Base-by-base conservation (phyloP, 2,329 filamentous ascomycete genomes). In the Cladosporium phlei region DNA sequence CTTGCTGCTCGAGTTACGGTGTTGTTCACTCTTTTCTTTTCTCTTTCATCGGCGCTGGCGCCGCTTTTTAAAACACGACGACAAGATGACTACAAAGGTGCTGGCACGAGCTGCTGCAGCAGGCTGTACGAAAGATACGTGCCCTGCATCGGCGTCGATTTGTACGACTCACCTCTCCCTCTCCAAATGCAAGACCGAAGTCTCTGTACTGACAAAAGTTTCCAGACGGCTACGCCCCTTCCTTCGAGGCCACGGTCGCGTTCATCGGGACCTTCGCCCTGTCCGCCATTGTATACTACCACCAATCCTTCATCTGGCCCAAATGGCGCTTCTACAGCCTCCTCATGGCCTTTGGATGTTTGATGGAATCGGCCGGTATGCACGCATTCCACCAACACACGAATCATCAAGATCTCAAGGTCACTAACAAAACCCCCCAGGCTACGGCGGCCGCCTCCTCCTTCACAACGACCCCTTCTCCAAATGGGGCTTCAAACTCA, bases 401-500 rank as follows among this genome's bases (percentile, higher is more conserved):
- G n/a, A n/a, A n/a, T n/a, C n/a, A n/a, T n/a, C n/a, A n/a, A n/a
- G n/a, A n/a, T n/a, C n/a, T n/a, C n/a, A n/a, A n/a, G n/a, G 16
- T 19, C 30, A 20, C 20, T 20, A 3, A 33, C 30, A 19, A 5
- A 33, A 20, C 30, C 16, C 9, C 16, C 54, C 70, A 6, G 71
- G 71, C 20, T 74, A 73, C 32, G 62, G 60, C 9, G 69, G 66
- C 11, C 68, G 70, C 25, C 54, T 71, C 14, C 55, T 72, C 4
- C 64, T 73, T 55, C 56, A 61, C 43, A 46, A 56, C 29, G 68
- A 74, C 33, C 70, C 71, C 0, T 73, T 67, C 62, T 63, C 62
- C 11, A 63, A 70, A 44, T 56, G 61, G 17, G 66, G 66, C 4
- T 69, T 71, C 52, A 67, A 71, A 46, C 60, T 73, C 17, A 67